Conservation (phyloP, 257 asterid genomes). For the Gentiana macrophylla region DNA sequence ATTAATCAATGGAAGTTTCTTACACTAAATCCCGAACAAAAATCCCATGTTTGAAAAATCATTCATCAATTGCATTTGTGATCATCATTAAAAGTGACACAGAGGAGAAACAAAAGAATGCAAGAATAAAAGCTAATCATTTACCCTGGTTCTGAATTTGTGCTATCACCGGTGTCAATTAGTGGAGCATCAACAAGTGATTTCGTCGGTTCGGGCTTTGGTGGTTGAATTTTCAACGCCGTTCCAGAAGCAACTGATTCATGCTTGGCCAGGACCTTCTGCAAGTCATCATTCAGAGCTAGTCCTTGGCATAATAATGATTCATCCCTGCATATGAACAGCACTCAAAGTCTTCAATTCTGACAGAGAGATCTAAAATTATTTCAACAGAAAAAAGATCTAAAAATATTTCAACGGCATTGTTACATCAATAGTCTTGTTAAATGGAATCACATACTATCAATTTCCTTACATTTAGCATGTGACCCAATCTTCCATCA, state of each 20-base stretch:
- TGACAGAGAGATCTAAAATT: too few relatives aligned
- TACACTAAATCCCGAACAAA: too few relatives aligned
- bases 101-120: neutral
- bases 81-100: too few relatives aligned
- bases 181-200: slow-evolving; percentile 67
- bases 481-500: too few relatives aligned
- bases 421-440: too few relatives aligned
- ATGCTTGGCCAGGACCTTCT: slow-evolving; percentile 83
- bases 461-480: too few relatives aligned
- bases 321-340: slow-evolving; percentile 58
- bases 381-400: neutral
- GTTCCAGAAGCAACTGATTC: slow-evolving; percentile 77
- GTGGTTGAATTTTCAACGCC: slow-evolving; percentile 39
- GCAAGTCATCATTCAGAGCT: slow-evolving; percentile 87
- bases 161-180: slow-evolving; percentile 68
- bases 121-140: slow-evolving; percentile 11
- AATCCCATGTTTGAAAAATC: too few relatives aligned
- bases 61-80: too few relatives aligned
- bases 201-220: slow-evolving; percentile 43
- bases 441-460: too few relatives aligned
- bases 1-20: too few relatives aligned
- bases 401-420: too few relatives aligned
- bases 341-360: too few relatives aligned
- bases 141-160: slow-evolving; percentile 54
- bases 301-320: slow-evolving; percentile 86